phyloP scores from a whole-genome alignment of 2,329 filamentous ascomycete genomes.

The Microcera coccophila region DNA sequence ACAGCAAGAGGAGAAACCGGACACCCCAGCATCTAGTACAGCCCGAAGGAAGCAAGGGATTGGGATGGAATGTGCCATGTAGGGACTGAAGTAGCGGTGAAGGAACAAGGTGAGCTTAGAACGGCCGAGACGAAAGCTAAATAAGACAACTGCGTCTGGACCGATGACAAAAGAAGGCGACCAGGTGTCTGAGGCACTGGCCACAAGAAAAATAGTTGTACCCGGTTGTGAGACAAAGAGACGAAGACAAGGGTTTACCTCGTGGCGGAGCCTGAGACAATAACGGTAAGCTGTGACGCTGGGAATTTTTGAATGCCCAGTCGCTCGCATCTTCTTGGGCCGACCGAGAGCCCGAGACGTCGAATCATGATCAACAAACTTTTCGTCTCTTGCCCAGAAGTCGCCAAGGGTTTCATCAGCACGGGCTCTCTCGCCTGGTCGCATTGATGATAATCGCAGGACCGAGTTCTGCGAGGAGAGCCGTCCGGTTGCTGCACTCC shows the following conservation, averaged over 20 bases:
- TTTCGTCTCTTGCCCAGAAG: too few relatives aligned
- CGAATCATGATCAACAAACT: too few relatives aligned
- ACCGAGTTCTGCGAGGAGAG: too few relatives aligned
- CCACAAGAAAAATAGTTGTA: not conserved
- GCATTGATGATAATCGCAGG: too few relatives aligned
- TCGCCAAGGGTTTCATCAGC: too few relatives aligned
- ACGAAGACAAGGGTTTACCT: conserved; percentile 7
- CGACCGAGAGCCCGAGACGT: too few relatives aligned
- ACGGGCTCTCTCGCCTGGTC: too few relatives aligned
- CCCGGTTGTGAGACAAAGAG: conserved; percentile 15
- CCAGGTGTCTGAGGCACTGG: not conserved
- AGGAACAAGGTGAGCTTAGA: conserved; percentile 10
- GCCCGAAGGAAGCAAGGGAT: not conserved
- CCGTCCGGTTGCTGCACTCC: not conserved
- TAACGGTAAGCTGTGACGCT: too few relatives aligned
- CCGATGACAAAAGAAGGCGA: too few relatives aligned
- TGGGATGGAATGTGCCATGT: conserved; percentile 18
- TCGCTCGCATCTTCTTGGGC: too few relatives aligned
- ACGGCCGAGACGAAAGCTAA: conserved; percentile 17
- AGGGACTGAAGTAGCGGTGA: conserved; percentile 26
- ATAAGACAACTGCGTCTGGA: conserved; percentile 20
- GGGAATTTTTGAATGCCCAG: too few relatives aligned
- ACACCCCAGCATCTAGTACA: not conserved
- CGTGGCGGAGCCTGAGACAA: conserved; percentile 19
- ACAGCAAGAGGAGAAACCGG: not conserved